Evolutionary conservation across 208 protist genomes (phyloP).

Genomic region (Acanthamoeba royreba): DNA sequence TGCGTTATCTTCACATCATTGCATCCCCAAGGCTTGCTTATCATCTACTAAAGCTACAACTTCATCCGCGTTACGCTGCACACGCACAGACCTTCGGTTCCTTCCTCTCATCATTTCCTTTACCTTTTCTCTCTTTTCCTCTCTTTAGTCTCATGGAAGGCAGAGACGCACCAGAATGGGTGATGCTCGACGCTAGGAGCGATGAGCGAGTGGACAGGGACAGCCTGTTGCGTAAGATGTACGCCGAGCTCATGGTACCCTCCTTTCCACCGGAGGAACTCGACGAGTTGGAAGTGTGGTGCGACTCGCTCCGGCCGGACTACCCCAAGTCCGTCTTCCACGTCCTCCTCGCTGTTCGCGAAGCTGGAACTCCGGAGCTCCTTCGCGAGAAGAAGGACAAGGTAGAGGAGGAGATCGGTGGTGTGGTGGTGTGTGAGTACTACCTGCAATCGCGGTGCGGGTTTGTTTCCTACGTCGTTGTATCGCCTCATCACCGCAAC

Average conservation of each 20-base stretch:
- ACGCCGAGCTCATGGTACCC: neutral
- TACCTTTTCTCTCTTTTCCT: too few species aligned
- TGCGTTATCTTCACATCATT: too few species aligned
- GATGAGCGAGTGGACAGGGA: too few species aligned
- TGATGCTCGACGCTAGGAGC: too few species aligned
- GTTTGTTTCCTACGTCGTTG: neutral
- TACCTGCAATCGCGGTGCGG: neutral
- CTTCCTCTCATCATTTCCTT: too few species aligned
- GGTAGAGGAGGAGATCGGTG: neutral
- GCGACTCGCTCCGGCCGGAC: neutral
- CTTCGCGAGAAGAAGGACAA: neutral
- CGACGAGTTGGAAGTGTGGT: neutral
- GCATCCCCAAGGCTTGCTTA: too few species aligned
- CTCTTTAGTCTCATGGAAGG: too few species aligned
- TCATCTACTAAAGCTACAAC: too few species aligned
- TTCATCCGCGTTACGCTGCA: too few species aligned
- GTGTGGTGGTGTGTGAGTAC: neutral
- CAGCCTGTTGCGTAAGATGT: neutral
- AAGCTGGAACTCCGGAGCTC: neutral
- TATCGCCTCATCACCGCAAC: neutral
- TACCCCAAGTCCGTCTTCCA: neutral
- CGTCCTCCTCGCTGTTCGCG: neutral
- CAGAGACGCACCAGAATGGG: too few species aligned
- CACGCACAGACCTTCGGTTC: too few species aligned
- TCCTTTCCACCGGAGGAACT: neutral